Evolutionary conservation across 768 basidiomycete genomes (phyloP).

Genomic region (Nidularia pulvinata): DNA sequence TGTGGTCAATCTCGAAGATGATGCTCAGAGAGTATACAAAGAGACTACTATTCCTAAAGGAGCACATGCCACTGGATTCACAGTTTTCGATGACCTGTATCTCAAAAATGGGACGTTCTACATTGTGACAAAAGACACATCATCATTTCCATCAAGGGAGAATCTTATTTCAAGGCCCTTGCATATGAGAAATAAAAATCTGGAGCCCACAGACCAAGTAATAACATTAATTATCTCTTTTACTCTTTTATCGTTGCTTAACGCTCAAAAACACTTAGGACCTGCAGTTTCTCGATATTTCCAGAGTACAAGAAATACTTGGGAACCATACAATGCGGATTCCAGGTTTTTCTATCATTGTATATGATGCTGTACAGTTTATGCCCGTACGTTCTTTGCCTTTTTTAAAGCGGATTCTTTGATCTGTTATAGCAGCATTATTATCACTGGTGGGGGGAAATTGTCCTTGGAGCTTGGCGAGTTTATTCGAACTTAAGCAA

Average conservation of each 20-base stretch:
- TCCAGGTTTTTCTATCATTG: conserved; percentile 19
- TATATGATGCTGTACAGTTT: conserved; percentile 25
- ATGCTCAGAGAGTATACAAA: not conserved
- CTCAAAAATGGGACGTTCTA: conserved; percentile 73
- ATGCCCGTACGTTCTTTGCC: conserved; percentile 10
- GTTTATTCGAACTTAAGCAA: not conserved
- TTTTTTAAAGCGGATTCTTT: too few species aligned
- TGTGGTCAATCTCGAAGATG: too few species aligned
- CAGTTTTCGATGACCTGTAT: conserved; percentile 71
- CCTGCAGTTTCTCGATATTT: conserved; percentile 19
- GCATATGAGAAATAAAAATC: conserved; percentile 10
- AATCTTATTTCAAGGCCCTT: conserved; percentile 33
- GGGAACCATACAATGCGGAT: conserved; percentile 17
- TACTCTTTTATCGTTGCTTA: not conserved
- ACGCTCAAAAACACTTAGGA: conserved; percentile 13
- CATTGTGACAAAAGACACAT: conserved; percentile 44
- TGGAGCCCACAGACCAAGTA: conserved; percentile 27
- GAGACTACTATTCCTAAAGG: conserved; percentile 24
- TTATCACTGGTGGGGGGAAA: not conserved
- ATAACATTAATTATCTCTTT: conserved; percentile 1
- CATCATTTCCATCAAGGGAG: conserved; percentile 40
- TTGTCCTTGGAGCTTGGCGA: not conserved
- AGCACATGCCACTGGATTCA: conserved; percentile 69
- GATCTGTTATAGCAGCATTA: not conserved
- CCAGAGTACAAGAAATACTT: conserved; percentile 13